Base-by-base conservation (phyloP, 257 asterid species). In the Fraxinus excelsior region DNA sequence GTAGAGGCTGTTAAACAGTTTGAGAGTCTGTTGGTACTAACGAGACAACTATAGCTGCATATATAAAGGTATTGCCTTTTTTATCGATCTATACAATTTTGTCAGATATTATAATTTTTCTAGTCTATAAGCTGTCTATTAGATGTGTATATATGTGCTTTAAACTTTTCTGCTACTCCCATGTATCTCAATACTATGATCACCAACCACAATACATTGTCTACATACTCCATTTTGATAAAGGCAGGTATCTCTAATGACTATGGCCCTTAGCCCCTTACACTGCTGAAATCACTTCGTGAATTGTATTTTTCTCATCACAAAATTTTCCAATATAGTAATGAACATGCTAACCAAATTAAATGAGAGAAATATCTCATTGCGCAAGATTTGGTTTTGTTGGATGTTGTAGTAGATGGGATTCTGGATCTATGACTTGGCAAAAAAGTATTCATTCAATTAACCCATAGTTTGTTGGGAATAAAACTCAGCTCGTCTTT, bases 1-100 rank as follows among this genome's bases (percentile, higher is more conserved):
- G 76, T 87, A 86, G 94, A 89, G 76, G 96, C 90, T 68, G 82
- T 91, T 91, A 82, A 86, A 73, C 88, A 82, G 84, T 76, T 84
- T 84, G 81, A 87, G 79, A 91, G 79, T 89, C 86, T 74, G 84
- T 87, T 81, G 90, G 90, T 83, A 87, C 87, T 73, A 83, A 74
- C 86, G 89, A 84, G 87, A 82, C 86, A 25, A 82, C 89, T 25
- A 86, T 87, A 73, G 91, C 91, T 76, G 84, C 88, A 75, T 89
- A 86, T 76, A 89, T 89, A 49, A 92, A 89, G 94, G 96, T 90
- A 80, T 7, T 9, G 46, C 29, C 58, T 34, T 29, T 42, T 67
- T 19, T 67, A n/a, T 51, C 67, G 42, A 26, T 42, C 46, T 49
- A 8, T 35, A 74, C 31, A 67, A 8, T 34, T 19, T 18, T 8